Base-by-base conservation (phyloP, 2,329 filamentous ascomycete species). In the Dactylellina leptospora region DNA sequence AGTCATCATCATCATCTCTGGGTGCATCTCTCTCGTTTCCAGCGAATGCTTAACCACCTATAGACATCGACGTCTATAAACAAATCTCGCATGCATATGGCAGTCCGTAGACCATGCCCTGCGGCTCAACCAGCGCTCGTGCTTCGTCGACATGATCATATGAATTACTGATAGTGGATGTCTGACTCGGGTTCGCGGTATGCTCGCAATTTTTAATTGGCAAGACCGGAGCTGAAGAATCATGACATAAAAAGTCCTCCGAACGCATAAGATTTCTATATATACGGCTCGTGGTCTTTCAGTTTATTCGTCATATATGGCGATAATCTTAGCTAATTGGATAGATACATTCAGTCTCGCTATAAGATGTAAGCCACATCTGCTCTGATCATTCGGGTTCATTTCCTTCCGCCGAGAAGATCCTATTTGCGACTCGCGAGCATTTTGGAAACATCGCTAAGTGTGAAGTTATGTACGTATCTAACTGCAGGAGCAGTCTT, bases 61-160 rank as follows among this genome's bases (percentile, higher is more conserved):
- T n/a, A n/a, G n/a, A n/a, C n/a, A n/a, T n/a, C n/a, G n/a, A n/a
- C n/a, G n/a, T n/a, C n/a, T n/a, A n/a, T n/a, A n/a, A 33, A 33
- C 13, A 33, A 6, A 33, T 6, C 30, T 33, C 13, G 30, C 30
- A 42, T 42, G 38, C 38, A 8, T 42, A 4, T 42, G 9, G 38
- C n/a, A n/a, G n/a, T n/a, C n/a, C n/a, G n/a, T n/a, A n/a, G n/a
- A n/a, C 16, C n/a, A 4, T 4, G n/a, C 6, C 16, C 4, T 42
- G 38, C 38, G 38, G 38, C 38, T 42, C 38, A 42, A n/a, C n/a
- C n/a, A 42, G 38, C n/a, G 8, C 38, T 42, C 38, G 38, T 42
- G 38, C 38, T 42, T 16, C 16, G 38, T 42, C 6, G 38, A 42
- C 38, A 42, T 42, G n/a, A 9, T 42, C n/a, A 42, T 42, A n/a